Percentiles rank a stretch among this genome's conserved stretches.
phyloP scores from a whole-genome alignment of 768 basidiomycete species.

The Boletus vinaceobasis region DNA sequence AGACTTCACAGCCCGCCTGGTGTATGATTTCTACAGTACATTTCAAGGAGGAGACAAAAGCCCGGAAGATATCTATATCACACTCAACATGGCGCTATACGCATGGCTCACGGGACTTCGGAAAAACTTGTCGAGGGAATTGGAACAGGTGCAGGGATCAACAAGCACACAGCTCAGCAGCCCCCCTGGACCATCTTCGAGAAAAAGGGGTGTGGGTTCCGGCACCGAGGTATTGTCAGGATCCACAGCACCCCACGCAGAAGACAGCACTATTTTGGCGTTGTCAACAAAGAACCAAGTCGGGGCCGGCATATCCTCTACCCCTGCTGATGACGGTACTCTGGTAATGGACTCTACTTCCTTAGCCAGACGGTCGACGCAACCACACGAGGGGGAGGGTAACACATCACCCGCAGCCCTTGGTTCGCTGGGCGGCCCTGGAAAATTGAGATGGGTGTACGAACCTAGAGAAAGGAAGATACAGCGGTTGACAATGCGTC shows the following conservation, averaged over 20 bases:
- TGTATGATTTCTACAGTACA: slow-evolving; percentile 70
- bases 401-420: neutral
- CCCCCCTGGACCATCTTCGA: slow-evolving; percentile 28
- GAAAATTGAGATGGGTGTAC: slow-evolving; percentile 43
- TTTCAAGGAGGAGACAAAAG: slow-evolving; percentile 58
- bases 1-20: slow-evolving; percentile 40
- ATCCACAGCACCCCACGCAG: slow-evolving; percentile 2
- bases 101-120: slow-evolving; percentile 77
- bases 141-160: slow-evolving; percentile 66
- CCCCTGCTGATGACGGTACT: slow-evolving; percentile 9
- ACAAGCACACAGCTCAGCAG: slow-evolving; percentile 46
- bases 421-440: neutral
- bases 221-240: slow-evolving; percentile 10
- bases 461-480: slow-evolving; percentile 58
- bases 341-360: slow-evolving; percentile 1
- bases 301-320: neutral
- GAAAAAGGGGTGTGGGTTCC: slow-evolving; percentile 34
- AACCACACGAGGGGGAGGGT: slow-evolving; percentile 15
- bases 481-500: slow-evolving; percentile 79
- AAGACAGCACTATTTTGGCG: neutral
- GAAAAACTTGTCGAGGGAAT: slow-evolving; percentile 71
- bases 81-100: slow-evolving; percentile 78
- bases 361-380: slow-evolving; percentile 12
- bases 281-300: slow-evolving; percentile 7
- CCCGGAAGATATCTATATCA: slow-evolving; percentile 79